A percentile compares a stretch with the other conserved stretches of the same genome.
Conservation (phyloP, 352 stramenopile genomes). For the Phytophthora pinifolia region DNA sequence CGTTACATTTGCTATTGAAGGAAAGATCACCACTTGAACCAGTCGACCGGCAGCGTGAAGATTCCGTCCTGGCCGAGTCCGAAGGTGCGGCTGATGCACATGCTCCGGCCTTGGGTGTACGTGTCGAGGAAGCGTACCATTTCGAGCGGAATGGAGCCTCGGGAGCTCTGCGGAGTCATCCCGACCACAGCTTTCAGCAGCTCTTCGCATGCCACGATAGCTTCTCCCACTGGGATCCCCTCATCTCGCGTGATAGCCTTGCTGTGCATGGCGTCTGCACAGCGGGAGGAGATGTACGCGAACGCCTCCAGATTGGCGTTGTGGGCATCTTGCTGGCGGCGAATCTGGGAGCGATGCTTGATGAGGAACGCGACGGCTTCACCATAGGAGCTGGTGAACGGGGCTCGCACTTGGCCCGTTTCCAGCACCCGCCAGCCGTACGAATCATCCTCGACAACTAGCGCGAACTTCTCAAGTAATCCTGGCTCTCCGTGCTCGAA, state of each 20-base stretch:
- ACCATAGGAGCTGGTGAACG: constrained; percentile 29
- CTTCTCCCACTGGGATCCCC: constrained; percentile 31
- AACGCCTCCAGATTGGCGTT: constrained; percentile 41
- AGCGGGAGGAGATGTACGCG: constrained; percentile 33
- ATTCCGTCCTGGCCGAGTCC: constrained; percentile 45
- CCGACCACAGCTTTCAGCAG: constrained; percentile 36
- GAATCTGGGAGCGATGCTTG: constrained; percentile 30
- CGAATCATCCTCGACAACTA: constrained; percentile 50
- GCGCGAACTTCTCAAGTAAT: constrained; percentile 36
- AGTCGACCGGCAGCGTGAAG: constrained; percentile 46
- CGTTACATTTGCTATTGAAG: constrained; percentile 3
- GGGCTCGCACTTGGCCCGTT: constrained; percentile 41
- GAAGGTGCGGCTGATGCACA: constrained; percentile 39
- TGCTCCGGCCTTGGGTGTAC: constrained; percentile 29
- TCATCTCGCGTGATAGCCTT: constrained; percentile 36
- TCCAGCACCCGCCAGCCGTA: constrained; percentile 44
- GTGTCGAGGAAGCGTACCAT: constrained; percentile 31
- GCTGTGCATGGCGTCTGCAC: constrained; percentile 35
- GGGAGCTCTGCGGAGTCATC: constrained; percentile 20
- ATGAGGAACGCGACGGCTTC: constrained; percentile 28
- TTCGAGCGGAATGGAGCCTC: constrained; percentile 22
- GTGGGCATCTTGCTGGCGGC: constrained; percentile 23
- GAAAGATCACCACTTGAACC: constrained; percentile 39
- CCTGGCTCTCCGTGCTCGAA: constrained; percentile 14
- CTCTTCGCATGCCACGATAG: constrained; percentile 36